Evolutionary conservation across 2,329 filamentous ascomycete species (phyloP).

Genomic region (Neocucurbitaria cava): DNA sequence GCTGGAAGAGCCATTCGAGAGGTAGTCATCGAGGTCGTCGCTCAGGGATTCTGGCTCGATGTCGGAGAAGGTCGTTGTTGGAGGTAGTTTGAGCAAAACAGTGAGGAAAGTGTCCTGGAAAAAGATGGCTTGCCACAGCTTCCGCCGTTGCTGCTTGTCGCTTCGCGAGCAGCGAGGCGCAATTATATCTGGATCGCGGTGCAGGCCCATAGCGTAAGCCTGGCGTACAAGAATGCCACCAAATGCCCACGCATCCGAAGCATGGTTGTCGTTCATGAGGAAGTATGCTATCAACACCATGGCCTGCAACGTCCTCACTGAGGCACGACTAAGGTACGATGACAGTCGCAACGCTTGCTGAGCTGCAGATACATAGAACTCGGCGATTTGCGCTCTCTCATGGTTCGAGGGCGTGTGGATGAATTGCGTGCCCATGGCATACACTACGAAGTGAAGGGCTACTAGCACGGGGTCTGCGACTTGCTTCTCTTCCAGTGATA

Average conservation of each 20-base stretch:
- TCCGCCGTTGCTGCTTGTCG: slow-evolving; percentile 79
- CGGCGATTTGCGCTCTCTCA: slow-evolving; percentile 76
- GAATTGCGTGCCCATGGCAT: slow-evolving; percentile 81
- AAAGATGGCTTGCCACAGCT: slow-evolving; percentile 82
- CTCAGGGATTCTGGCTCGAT: slow-evolving; percentile 76
- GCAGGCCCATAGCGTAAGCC: slow-evolving; percentile 81
- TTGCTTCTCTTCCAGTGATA: slow-evolving; percentile 64
- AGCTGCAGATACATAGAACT: slow-evolving; percentile 81
- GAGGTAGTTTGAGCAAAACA: slow-evolving; percentile 77
- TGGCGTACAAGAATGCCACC: slow-evolving; percentile 78
- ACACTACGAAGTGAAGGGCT: slow-evolving; percentile 76
- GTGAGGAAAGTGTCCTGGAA: slow-evolving; percentile 84
- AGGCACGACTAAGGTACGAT: slow-evolving; percentile 78
- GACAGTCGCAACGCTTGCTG: slow-evolving; percentile 79
- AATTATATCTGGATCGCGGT: slow-evolving; percentile 77
- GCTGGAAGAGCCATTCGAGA: slow-evolving; percentile 65
- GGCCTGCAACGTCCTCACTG: slow-evolving; percentile 74
- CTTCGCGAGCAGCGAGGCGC: slow-evolving; percentile 70
- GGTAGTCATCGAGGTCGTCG: slow-evolving; percentile 70
- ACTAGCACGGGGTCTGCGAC: slow-evolving; percentile 72
- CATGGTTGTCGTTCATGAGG: slow-evolving; percentile 85
- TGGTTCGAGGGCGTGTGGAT: slow-evolving; percentile 64
- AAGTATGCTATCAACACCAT: slow-evolving; percentile 87
- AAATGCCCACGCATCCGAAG: slow-evolving; percentile 83
- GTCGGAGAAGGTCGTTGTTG: slow-evolving; percentile 79